Evolutionary conservation across 2,329 filamentous ascomycete genomes (phyloP), one percentile per base, ranked within the genome.

Genomic region (Hypomyces rosellus): DNA sequence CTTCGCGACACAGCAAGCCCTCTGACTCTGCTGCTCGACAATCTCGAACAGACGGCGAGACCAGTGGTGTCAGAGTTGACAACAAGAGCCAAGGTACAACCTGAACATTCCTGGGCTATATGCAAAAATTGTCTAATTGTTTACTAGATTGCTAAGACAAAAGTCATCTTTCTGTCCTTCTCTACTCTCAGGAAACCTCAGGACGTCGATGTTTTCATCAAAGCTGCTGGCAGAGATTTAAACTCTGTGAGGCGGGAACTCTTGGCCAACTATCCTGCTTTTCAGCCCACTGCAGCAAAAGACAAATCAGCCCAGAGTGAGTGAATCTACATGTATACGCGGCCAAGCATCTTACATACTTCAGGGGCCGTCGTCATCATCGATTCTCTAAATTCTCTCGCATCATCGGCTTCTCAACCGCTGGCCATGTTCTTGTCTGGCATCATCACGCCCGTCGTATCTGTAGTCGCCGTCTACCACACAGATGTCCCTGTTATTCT

Each of bases 11-110:
- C 82, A 50, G 83, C 86, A 13, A 95, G 89, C 45, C 92, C 92
- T 3, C 82, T 97, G 61, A 96, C 91, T 0, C 74, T 97, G 22
- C 70, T 96, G 3, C 75, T 96, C 50, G 92, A 97, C 67, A 88
- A 78, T 34, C 74, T 96, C 30, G 89, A 95, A 69, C 90, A 96
- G 69, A 82, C 84, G 22, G 88, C 84, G 6, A 76, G 74, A 30
- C 84, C 84, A 0, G 70, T 96, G 4, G 56, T 92, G 2, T 70
- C 74, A 15, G 90, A 96, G 67, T 88, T 92, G 67, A 80, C 88
- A 48, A 74, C 76, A 43, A 79, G 91, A 59, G 89, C 87, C 49
- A 88, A 85, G 73, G 88, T 87, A 20, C 5, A 59, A 52, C 59
- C 9, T 22, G 15, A 15, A 41, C 14, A 16, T 45, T 4, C n/a